phyloP scores from a whole-genome alignment of 2,329 filamentous ascomycete genomes.

The Claviceps lovelessii region DNA sequence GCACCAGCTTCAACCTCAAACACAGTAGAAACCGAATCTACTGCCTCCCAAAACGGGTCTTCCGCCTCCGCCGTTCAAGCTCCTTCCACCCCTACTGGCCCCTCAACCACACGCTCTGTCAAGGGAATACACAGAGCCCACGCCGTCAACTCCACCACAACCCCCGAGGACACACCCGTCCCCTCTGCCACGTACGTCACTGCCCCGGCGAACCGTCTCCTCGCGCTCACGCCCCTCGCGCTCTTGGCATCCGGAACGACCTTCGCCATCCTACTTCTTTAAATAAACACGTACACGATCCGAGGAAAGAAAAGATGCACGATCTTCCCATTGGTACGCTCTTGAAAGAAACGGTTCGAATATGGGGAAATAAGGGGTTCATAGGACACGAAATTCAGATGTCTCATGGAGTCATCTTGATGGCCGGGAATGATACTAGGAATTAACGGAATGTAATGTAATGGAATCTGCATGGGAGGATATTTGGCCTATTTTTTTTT shows the following conservation, averaged over 20 bases:
- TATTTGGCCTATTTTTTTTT: no score
- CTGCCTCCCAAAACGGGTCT: not conserved
- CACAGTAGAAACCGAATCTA: not conserved
- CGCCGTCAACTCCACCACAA: not conserved
- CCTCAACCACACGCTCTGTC: not conserved
- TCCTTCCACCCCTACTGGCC: no score
- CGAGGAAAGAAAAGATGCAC: not conserved
- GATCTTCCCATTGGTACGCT: no score
- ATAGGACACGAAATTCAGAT: no score
- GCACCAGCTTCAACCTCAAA: not conserved
- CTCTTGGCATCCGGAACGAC: not conserved
- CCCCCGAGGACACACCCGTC: not conserved
- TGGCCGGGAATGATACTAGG: no score
- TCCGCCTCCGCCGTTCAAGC: not conserved
- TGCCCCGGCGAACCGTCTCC: not conserved
- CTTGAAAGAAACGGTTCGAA: no score
- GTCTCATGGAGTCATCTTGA: no score
- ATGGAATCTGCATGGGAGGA: no score
- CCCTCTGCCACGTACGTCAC: not conserved
- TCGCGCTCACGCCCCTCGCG: not conserved
- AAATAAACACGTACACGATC: not conserved
- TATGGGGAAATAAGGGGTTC: no score
- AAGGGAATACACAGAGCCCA: not conserved
- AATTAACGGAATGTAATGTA: no score
- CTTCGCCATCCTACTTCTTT: not conserved